Evolutionary conservation across 2,329 filamentous ascomycete genomes (phyloP), one percentile per base, ranked within the genome.

Genomic region (Thelonectria discophora): DNA sequence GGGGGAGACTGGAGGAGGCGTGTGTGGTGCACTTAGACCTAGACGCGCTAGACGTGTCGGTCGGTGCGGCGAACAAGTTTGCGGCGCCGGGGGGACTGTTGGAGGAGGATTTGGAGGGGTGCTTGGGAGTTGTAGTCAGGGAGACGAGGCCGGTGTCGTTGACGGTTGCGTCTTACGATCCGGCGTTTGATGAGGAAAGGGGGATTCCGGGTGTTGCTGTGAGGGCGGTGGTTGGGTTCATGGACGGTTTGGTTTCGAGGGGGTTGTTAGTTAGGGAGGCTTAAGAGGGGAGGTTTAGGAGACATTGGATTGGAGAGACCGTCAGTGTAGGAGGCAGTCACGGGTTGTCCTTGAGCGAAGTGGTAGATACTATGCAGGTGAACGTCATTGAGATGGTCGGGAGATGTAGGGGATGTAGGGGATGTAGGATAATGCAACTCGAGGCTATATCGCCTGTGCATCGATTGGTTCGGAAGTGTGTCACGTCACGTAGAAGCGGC

Each of bases 1-100:
- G 24, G 24, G 32, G 10, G 32, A 34, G 32, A 3, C 8, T 34
- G 9, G 12, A 3, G 32, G 10, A 13, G 2, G 37, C 63, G 6
- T 68, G 72, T 2, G 64, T 77, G 53, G 71, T 78, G 7, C 77
- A 78, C 47, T 53, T 79, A 2, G 77, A 79, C 46, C 66, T 78
- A 5, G 77, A 78, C 53, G 66, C 70, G 4, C 63, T 78, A 4
- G 76, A 79, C 46, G 59, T 68, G 3, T 73, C 70, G 1, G 63
- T 76, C 12, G 76, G 76, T 0, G 69, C 67, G n/a, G 76, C 72
- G 4, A 78, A 79, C 58, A 73, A 73, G 37, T 78, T 74, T 55
- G 72, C 75, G 21, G 75, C 73, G 0, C 68, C 72, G 1, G 76
- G 75, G 1, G 76, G 75, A 0, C 34, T 79, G 32, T 47, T 70